Conservation (phyloP, 2,329 filamentous ascomycete species). For the Didymella arachidicola region DNA sequence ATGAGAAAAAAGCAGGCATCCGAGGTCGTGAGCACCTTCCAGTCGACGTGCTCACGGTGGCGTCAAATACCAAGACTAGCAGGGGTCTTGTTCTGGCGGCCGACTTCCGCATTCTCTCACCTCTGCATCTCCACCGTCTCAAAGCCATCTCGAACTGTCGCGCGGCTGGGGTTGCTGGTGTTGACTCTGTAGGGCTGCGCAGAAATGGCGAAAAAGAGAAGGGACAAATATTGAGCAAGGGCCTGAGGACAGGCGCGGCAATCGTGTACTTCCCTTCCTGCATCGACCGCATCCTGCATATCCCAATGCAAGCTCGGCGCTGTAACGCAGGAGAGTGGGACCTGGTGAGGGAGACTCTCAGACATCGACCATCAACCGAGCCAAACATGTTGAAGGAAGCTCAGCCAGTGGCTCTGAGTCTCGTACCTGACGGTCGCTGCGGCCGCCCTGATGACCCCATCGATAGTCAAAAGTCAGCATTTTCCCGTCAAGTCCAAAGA, state of each 20-base stretch:
- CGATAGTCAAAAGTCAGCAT: slow-evolving; percentile 12
- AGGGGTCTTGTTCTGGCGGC: slow-evolving; percentile 25
- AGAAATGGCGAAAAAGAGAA: slow-evolving; percentile 10
- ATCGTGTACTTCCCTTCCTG: slow-evolving; percentile 5
- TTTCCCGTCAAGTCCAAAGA: slow-evolving; percentile 14
- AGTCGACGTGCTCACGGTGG: slow-evolving; percentile 37
- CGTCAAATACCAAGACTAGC: slow-evolving; percentile 34
- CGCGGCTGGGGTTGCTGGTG: slow-evolving; percentile 12
- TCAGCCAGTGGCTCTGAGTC: slow-evolving; percentile 8
- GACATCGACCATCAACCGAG: slow-evolving; percentile 8
- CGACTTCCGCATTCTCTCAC: slow-evolving; percentile 30
- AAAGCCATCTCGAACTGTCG: slow-evolving; percentile 16
- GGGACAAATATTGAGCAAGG: slow-evolving; percentile 9
- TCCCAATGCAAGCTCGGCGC: neutral
- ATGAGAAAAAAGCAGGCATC: slow-evolving; percentile 38
- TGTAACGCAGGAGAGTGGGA: slow-evolving; percentile 7
- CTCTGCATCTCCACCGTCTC: slow-evolving; percentile 25
- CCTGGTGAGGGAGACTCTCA: slow-evolving; percentile 1
- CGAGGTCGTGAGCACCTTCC: slow-evolving; percentile 32
- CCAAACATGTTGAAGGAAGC: slow-evolving; percentile 10
- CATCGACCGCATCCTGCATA: slow-evolving; percentile 12
- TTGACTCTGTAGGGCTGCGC: slow-evolving; percentile 18
- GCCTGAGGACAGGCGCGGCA: slow-evolving; percentile 2
- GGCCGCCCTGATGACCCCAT: slow-evolving; percentile 16
- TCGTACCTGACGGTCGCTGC: slow-evolving; percentile 18